phyloP scores from a whole-genome alignment of 148 eudicot genomes.

The Vaccinium darrowii region DNA sequence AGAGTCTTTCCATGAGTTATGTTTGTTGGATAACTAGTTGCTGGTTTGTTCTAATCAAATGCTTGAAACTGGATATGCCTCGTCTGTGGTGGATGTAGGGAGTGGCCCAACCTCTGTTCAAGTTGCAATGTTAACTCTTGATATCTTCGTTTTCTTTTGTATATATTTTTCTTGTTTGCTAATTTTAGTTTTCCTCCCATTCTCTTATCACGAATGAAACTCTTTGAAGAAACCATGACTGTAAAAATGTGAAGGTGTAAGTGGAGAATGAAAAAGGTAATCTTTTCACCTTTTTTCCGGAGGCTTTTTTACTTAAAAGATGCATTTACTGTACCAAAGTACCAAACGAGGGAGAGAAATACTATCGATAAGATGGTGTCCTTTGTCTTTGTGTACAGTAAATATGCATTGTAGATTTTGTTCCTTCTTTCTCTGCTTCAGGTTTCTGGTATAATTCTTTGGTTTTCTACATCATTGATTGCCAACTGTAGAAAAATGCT shows the following conservation, averaged over 20 bases:
- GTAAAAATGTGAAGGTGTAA: neutral
- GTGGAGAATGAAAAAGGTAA: neutral
- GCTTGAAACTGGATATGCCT: neutral
- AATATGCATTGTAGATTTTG: neutral
- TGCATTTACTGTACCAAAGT: neutral
- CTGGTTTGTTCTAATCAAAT: neutral
- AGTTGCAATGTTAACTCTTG: neutral
- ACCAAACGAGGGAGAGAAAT: too few species aligned
- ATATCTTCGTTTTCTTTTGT: neutral
- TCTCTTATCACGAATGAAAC: neutral
- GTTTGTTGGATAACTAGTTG: neutral
- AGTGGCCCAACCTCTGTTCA: neutral
- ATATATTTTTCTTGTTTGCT: neutral
- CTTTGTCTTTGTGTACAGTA: neutral
- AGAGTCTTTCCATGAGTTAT: neutral
- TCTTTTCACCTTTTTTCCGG: neutral
- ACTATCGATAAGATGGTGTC: neutral
- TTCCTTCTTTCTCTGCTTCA: neutral
- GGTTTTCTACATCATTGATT: neutral
- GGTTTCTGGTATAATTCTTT: neutral
- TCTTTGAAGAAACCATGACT: neutral
- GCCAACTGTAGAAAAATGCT: neutral
- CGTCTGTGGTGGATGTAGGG: neutral
- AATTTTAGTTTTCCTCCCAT: neutral
- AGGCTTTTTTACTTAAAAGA: neutral